Evolutionary conservation across 352 stramenopile species (phyloP), one percentile per base, ranked within the genome.

Genomic region (Globisporangium orthogonon): DNA sequence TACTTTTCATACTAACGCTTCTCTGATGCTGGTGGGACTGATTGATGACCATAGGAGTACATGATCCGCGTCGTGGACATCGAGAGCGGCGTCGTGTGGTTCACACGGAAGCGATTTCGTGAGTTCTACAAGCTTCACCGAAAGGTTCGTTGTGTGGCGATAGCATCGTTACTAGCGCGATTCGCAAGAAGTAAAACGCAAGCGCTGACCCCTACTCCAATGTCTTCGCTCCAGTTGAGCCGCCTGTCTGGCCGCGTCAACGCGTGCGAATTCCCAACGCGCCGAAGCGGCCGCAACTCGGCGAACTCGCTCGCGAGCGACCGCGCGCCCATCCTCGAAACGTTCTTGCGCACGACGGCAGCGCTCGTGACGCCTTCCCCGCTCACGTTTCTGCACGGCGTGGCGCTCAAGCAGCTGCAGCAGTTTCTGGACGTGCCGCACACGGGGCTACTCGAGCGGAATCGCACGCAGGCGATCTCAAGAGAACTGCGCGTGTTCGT

Each of bases 71-170:
- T 91, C 10, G 83, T 91, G 33, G 84, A 94, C 65, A 63, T 94
- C 17, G 84, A 94, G 63, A 92, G 73, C 71, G 84, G 84, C 9
- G 81, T 94, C 17, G 78, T 94, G 5, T 91, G 83, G 78, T 89
- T 92, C 59, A 91, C 79, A 1, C 73, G 76, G 37, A 91, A 91
- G 61, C 71, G 84, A 29, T 92, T 91, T 51, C 83, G 83, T 45
- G 84, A 94, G 39, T 64, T 94, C 1, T 74, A 91, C 60, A 94
- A 94, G 55, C 65, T 94, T 3, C 71, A 91, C 58, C 82, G 84
- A 52, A 92, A 91, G 69, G 83, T 91, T 60, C 15, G 64, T 65
- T 17, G 15, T 4, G 7, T 45, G 23, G 23, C 50, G 17, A 9
- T 13, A 4, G 11, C 11, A 13, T 13, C 37, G 37, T 43, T 43